These are phyloP conservation scores for Neonectria ditissima DNA, from an alignment of 2,329 filamentous ascomycete genomes.

Conservation along the genomic window DNA sequence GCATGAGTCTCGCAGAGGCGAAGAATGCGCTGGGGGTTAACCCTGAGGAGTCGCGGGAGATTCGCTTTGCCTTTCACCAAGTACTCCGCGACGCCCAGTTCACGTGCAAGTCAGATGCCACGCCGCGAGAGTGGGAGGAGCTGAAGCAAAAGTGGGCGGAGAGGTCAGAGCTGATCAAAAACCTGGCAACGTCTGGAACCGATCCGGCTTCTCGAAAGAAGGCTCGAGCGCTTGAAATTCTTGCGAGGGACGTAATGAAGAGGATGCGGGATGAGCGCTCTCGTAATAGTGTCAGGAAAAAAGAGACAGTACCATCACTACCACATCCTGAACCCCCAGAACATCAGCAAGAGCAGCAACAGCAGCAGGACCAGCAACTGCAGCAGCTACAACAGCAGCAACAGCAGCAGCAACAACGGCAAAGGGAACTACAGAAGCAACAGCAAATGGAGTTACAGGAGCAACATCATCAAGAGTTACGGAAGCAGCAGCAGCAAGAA, in stretches of 20 bases:
- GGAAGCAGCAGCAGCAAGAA: neutral
- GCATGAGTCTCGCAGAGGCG: constrained; percentile 80
- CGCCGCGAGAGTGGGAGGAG: constrained; percentile 76
- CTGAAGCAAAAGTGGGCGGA: constrained; percentile 77
- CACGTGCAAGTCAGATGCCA: constrained; percentile 78
- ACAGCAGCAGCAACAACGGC: neutral
- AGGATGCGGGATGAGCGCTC: constrained; percentile 75
- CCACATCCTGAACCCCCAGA: neutral
- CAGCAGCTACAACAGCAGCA: constrained; percentile 1
- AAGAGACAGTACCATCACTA: constrained; percentile 5
- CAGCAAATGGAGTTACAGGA: neutral
- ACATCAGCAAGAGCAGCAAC: neutral
- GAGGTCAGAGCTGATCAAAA: constrained; percentile 65
- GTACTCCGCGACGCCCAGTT: constrained; percentile 75
- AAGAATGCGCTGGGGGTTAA: constrained; percentile 69
- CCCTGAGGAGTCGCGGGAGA: constrained; percentile 63
- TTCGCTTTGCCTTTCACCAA: constrained; percentile 74
- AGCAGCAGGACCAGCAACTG: neutral
- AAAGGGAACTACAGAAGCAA: neutral
- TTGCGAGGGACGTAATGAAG: constrained; percentile 84
- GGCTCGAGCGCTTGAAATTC: constrained; percentile 74
- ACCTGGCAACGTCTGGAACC: constrained; percentile 61
- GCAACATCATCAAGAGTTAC: constrained; percentile 1
- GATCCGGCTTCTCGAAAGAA: constrained; percentile 68
- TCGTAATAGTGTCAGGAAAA: constrained; percentile 59